Evolutionary conservation across 805 yeast species (phyloP).

Genomic region (Dipodascus albidus): DNA sequence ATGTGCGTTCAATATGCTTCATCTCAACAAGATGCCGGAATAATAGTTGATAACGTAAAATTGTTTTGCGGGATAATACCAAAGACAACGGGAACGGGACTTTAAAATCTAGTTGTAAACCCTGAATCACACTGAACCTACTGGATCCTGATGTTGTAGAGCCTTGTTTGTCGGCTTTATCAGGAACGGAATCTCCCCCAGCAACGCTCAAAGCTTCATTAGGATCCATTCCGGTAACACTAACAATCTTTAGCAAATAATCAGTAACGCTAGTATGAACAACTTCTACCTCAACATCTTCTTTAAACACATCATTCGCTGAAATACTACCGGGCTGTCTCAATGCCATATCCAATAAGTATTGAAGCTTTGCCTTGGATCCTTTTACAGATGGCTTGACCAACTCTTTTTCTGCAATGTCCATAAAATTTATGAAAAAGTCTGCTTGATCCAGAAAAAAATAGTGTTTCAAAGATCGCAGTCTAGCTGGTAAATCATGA

Average conservation of each 20-base stretch:
- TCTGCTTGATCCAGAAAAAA: slow-evolving; percentile 46
- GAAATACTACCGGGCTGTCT: slow-evolving; percentile 31
- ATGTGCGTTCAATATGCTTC: slow-evolving; percentile 46
- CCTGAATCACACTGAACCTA: slow-evolving; percentile 21
- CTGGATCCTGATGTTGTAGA: not conserved
- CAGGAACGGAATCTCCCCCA: not conserved
- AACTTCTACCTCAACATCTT: slow-evolving; percentile 23
- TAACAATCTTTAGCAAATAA: slow-evolving; percentile 25
- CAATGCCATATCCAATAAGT: slow-evolving; percentile 27
- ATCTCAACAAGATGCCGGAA: slow-evolving; percentile 59
- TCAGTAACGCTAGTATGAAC: slow-evolving; percentile 24
- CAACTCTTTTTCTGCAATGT: slow-evolving; percentile 40
- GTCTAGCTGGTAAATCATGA: slow-evolving; percentile 37
- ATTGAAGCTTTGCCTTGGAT: slow-evolving; percentile 25
- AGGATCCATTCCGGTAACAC: slow-evolving; percentile 25
- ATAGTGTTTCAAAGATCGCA: slow-evolving; percentile 41
- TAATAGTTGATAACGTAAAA: slow-evolving; percentile 68
- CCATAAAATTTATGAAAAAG: slow-evolving; percentile 42
- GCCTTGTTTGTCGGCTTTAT: not conserved
- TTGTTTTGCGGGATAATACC: slow-evolving; percentile 54
- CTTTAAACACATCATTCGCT: slow-evolving; percentile 25
- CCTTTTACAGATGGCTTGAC: slow-evolving; percentile 27
- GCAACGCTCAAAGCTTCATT: slow-evolving; percentile 11
- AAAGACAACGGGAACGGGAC: slow-evolving; percentile 84
- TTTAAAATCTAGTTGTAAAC: slow-evolving; percentile 27